Percentiles rank a stretch among this genome's conserved stretches.
These are phyloP conservation scores for Pseudohyphozyma bogoriensis DNA, from an alignment of 768 basidiomycete species.

Conservation along the genomic window DNA sequence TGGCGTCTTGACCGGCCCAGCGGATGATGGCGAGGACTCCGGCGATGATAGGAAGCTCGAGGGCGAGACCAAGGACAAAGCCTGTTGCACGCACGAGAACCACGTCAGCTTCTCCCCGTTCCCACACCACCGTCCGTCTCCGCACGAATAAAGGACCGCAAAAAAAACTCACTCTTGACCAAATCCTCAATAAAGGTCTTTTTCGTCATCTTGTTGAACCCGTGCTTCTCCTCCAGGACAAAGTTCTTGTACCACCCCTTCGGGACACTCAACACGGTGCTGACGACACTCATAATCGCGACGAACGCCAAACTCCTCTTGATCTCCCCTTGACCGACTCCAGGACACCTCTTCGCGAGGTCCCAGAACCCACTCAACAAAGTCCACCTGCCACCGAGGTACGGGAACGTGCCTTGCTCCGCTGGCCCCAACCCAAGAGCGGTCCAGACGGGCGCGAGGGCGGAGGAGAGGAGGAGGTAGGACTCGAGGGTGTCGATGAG, in stretches of 20 bases:
- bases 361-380: conserved; percentile 25
- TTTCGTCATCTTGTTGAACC: conserved; percentile 85
- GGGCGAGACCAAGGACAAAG: conserved; percentile 39
- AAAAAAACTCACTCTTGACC: conserved; percentile 58
- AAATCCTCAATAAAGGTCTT: conserved; percentile 65
- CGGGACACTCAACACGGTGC: conserved; percentile 61
- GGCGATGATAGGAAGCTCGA: conserved; percentile 78
- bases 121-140: too few species aligned
- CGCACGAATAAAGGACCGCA: conserved; percentile 6
- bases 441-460: not conserved
- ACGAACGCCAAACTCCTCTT: conserved; percentile 14
- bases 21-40: conserved; percentile 79
- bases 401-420: not conserved
- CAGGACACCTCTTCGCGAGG: not conserved
- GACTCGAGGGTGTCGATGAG: conserved; percentile 45
- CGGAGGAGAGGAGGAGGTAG: conserved; percentile 9
- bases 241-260: conserved; percentile 78
- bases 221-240: conserved; percentile 85
- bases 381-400: conserved; percentile 9
- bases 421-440: not conserved
- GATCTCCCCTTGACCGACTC: conserved; percentile 7
- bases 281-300: conserved; percentile 41
- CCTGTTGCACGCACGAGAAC: not conserved
- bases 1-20: conserved; percentile 57
- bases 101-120: not conserved